Base-by-base conservation (phyloP, 352 stramenopile genomes). In the Phytophthora capsici region DNA sequence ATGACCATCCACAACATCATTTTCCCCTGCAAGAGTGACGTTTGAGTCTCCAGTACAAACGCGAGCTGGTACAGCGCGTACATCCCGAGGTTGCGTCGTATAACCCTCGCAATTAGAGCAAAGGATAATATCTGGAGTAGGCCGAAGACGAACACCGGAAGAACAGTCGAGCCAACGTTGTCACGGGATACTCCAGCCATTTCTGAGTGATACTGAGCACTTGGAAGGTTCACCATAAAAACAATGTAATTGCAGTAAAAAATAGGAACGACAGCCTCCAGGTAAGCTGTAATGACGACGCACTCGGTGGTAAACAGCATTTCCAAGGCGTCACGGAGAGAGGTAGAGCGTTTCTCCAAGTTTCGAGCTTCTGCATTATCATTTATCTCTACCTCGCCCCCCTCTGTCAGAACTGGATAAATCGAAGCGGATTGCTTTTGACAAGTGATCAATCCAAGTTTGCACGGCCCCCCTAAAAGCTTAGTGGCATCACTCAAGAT, bases 31-130 rank as follows among this genome's bases (percentile, higher is more conserved):
- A 55, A 23, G 12, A 55, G 30, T 13, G 48, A 7, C 30, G 45
- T 34, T 23, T 69, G 70, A 4, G 53, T 69, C 16, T 73, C 56
- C n/a, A 75, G 34, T n/a, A 75, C 70, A 34, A 75, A 78, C 12
- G 46, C 60, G 3, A 75, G n/a, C 26, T 73, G 57, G 32, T 69
- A 59, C 6, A 72, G 28, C 1, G 46, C 25, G 5, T 38, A 40
- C 20, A 72, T 32, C 2, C 64, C 43, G n/a, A 60, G 45, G 3
- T 63, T 57, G 1, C 41, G 38, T 14, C 58, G 44, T 6, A 78
- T 45, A 6, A 71, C n/a, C 12, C 16, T 8, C 10, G 17, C 25
- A 22, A 78, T 47, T 3, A 60, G 1, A 1, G 47, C 16, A 2
- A 78, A 60, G 12, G 70, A 75, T 7, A 43, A 23, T 2, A 75